Evolutionary conservation across 129 eudicot species (phyloP).

Genomic region (Heracleum sosnowskyi): DNA sequence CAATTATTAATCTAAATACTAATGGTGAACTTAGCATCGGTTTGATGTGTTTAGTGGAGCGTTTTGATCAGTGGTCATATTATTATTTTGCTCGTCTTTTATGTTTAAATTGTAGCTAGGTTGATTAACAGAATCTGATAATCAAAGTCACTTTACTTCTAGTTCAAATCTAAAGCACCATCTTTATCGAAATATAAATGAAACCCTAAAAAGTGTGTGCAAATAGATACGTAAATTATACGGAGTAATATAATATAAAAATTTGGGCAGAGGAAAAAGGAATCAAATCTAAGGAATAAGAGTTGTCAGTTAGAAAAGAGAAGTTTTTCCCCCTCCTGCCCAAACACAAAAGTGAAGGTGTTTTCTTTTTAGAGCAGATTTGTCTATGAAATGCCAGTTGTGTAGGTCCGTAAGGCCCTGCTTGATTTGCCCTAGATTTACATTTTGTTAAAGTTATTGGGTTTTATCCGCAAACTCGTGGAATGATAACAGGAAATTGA

Average conservation of each 20-base stretch:
- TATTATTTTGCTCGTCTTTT: not conserved
- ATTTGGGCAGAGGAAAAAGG: not conserved
- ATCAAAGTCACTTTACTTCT: not conserved
- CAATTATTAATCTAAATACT: no score
- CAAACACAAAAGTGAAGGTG: constrained; percentile 6
- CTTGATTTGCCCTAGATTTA: constrained; percentile 2
- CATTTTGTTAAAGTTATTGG: not conserved
- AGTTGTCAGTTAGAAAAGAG: not conserved
- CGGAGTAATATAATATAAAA: not conserved
- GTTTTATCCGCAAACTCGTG: not conserved
- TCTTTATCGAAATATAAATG: not conserved
- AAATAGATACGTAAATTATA: not conserved
- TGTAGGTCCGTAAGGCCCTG: constrained; percentile 13
- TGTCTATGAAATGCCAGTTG: constrained; percentile 24
- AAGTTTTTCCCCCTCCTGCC: constrained; percentile 1
- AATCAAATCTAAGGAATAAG: constrained; percentile 16
- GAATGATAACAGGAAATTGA: not conserved
- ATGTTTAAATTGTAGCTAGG: not conserved
- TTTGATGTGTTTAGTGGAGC: no score
- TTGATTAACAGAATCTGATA: not conserved
- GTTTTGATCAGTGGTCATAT: not conserved
- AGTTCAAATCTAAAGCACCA: not conserved
- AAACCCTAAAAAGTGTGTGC: not conserved
- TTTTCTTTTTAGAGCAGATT: not conserved
- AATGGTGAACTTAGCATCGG: no score